These are phyloP conservation scores for Astragalus membranaceus DNA, from an alignment of 306 rosid genomes.

Conservation along the genomic window DNA sequence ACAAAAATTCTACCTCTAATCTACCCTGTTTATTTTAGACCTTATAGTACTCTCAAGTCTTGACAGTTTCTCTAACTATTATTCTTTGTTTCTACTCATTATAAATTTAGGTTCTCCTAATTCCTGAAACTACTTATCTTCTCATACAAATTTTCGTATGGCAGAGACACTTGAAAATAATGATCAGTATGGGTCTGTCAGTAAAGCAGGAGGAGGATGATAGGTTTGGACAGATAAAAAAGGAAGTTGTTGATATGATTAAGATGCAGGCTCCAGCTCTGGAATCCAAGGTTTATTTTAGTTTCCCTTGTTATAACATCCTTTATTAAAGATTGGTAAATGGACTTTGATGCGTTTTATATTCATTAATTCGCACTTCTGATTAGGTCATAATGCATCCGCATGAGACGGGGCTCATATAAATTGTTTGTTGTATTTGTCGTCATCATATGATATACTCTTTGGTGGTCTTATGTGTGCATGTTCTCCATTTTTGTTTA, in stretches of 20 bases:
- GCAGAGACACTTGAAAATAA: slow-evolving; percentile 89
- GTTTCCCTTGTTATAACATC: slow-evolving; percentile 2
- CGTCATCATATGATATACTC: background rate
- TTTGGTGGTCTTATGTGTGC: slow-evolving; percentile 5
- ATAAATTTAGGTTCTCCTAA: slow-evolving; percentile 16
- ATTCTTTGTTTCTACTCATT: slow-evolving; percentile 22
- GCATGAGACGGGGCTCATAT: background rate
- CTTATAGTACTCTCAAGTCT: background rate
- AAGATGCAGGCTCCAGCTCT: slow-evolving; percentile 42
- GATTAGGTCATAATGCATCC: background rate
- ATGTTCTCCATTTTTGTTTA: background rate
- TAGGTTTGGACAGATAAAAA: slow-evolving; percentile 81
- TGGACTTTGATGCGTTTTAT: background rate
- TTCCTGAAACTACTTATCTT: slow-evolving; percentile 19
- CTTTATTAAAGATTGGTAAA: background rate
- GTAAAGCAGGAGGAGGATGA: slow-evolving; percentile 88
- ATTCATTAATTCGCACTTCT: background rate
- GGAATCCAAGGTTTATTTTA: slow-evolving; percentile 63
- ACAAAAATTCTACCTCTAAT: background rate
- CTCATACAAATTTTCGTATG: slow-evolving; percentile 32
- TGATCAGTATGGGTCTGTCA: slow-evolving; percentile 84
- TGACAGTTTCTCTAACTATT: background rate
- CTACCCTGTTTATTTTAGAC: background rate
- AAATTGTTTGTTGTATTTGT: background rate
- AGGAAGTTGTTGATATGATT: slow-evolving; percentile 85